These are phyloP conservation scores for Letharia columbiana DNA, from an alignment of 495 filamentous ascomycete species.

Conservation along the genomic window DNA sequence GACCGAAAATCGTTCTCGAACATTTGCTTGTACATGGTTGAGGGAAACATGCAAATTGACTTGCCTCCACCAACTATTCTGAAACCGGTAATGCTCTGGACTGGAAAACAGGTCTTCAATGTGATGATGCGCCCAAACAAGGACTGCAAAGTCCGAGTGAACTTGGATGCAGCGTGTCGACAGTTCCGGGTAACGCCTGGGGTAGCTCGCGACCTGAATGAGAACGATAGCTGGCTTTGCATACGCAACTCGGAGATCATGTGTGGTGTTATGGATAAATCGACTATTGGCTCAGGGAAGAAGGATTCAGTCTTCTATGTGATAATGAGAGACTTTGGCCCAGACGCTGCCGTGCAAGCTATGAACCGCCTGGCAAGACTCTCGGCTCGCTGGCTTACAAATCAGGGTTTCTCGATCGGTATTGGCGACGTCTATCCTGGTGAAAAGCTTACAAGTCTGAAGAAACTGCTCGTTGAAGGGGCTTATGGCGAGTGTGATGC, in stretches of 20 bases:
- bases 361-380: conserved; percentile 94
- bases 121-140: conserved; percentile 89
- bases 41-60: conserved; percentile 69
- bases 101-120: conserved; percentile 95
- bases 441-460: conserved; percentile 53
- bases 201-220: conserved; percentile 63
- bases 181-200: conserved; percentile 54
- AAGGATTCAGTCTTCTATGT: conserved; percentile 97
- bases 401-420: conserved; percentile 92
- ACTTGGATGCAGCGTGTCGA: conserved; percentile 86
- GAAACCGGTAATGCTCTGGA: conserved; percentile 86
- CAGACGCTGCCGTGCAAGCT: conserved; percentile 74
- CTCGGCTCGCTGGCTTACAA: conserved; percentile 77
- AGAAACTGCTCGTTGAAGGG: conserved; percentile 62
- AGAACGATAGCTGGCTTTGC: conserved; percentile 79
- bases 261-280: conserved; percentile 97
- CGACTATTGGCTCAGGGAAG: conserved; percentile 88
- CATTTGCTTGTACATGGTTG: conserved; percentile 89
- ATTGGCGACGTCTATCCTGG: conserved; percentile 89
- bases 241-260: conserved; percentile 96
- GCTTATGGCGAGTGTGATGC: conserved; percentile 76
- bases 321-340: conserved; percentile 87
- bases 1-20: conserved; percentile 78
- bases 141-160: conserved; percentile 69
- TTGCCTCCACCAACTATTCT: conserved; percentile 77